Conservation (phyloP, 768 basidiomycete genomes). For the Auriculariales sp. region DNA sequence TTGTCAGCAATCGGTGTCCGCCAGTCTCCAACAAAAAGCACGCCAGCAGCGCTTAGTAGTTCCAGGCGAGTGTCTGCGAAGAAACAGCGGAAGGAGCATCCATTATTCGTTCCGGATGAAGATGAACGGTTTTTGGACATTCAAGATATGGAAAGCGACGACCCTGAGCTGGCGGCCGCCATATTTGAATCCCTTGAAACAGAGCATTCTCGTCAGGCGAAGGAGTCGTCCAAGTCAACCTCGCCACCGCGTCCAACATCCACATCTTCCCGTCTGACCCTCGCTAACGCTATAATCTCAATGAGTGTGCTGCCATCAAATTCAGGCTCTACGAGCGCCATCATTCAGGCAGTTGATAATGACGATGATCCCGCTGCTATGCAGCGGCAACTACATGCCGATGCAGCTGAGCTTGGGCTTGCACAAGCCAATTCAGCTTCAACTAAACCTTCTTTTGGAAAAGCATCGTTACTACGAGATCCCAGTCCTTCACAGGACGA, state of each 20-base stretch:
- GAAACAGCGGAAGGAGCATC: slow-evolving; percentile 17
- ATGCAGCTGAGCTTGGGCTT: too few relatives aligned
- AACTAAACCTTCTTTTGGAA: slow-evolving; percentile 42
- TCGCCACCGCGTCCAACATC: background rate
- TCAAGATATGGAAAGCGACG: slow-evolving; percentile 26
- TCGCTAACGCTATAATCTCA: background rate
- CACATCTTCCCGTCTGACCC: slow-evolving; percentile 2
- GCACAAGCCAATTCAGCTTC: too few relatives aligned
- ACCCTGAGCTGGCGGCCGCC: slow-evolving; percentile 42
- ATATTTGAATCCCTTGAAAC: slow-evolving; percentile 46
- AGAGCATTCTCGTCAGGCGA: slow-evolving; percentile 13
- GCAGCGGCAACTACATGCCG: too few relatives aligned
- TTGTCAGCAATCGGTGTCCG: slow-evolving; percentile 42
- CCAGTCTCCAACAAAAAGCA: slow-evolving; percentile 23
- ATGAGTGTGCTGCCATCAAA: slow-evolving; percentile 1
- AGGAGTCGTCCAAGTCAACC: slow-evolving; percentile 12
- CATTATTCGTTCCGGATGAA: slow-evolving; percentile 40
- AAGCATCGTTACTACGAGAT: slow-evolving; percentile 23
- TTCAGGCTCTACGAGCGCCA: background rate
- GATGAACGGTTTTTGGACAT: slow-evolving; percentile 11
- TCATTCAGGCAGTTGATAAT: slow-evolving; percentile 10
- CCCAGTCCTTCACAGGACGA: slow-evolving; percentile 13
- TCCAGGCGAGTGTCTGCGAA: slow-evolving; percentile 17
- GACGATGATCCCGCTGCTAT: slow-evolving; percentile 32
- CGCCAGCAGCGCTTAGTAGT: background rate